Conservation (phyloP, 805 yeast genomes). For the Kluyveromyces siamensis region DNA sequence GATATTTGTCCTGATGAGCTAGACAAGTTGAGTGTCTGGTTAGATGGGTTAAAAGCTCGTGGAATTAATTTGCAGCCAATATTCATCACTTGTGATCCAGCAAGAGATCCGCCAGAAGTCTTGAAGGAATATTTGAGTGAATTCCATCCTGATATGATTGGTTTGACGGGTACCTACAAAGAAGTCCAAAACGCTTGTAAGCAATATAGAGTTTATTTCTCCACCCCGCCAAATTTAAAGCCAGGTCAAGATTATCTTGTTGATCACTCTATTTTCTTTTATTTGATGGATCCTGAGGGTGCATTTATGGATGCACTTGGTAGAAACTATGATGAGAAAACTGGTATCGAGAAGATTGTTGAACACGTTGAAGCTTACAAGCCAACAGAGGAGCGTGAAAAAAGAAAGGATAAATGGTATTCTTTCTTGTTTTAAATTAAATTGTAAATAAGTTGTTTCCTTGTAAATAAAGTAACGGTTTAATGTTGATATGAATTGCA, state of each 20-base stretch:
- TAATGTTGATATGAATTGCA: not conserved
- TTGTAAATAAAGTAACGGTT: slow-evolving; percentile 3
- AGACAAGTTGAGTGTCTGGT: slow-evolving; percentile 72
- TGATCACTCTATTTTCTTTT: slow-evolving; percentile 95
- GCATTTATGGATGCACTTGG: slow-evolving; percentile 92
- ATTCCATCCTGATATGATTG: slow-evolving; percentile 83
- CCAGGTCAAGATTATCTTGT: slow-evolving; percentile 96
- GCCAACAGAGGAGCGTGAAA: slow-evolving; percentile 62
- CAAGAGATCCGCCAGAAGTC: slow-evolving; percentile 83
- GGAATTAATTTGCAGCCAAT: slow-evolving; percentile 68
- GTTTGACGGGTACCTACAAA: slow-evolving; percentile 86
- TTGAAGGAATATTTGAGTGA: slow-evolving; percentile 75
- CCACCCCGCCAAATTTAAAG: slow-evolving; percentile 91
- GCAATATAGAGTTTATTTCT: slow-evolving; percentile 86
- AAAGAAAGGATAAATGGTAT: slow-evolving; percentile 52
- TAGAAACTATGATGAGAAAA: slow-evolving; percentile 72
- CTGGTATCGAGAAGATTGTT: slow-evolving; percentile 68
- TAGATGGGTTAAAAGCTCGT: slow-evolving; percentile 49
- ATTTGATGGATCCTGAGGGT: slow-evolving; percentile 98
- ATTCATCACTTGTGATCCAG: slow-evolving; percentile 95
- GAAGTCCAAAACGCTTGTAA: slow-evolving; percentile 80
- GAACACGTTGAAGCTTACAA: slow-evolving; percentile 67
- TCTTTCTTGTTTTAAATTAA: slow-evolving; percentile 24
- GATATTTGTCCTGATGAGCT: slow-evolving; percentile 98
- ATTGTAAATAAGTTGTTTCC: not conserved